Evolutionary conservation across 257 asterid genomes (phyloP).

Genomic region (Solanum dulcamara): DNA sequence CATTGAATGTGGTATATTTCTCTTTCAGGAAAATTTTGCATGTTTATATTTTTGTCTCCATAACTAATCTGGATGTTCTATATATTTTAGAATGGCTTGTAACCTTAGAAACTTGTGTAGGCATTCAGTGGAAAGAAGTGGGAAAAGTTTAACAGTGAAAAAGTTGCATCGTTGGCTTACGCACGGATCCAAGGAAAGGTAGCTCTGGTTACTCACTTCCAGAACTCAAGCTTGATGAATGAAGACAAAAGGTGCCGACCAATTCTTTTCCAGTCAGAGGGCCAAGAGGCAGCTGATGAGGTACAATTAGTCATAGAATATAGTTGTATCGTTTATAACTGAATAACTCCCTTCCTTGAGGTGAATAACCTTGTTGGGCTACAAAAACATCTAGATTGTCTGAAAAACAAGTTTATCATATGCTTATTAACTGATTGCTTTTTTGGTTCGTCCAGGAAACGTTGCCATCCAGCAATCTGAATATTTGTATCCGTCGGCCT

Average conservation of each 20-base stretch:
- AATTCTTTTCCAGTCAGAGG: constrained; percentile 74
- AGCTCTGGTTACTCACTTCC: constrained; percentile 80
- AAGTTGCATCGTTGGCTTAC: constrained; percentile 89
- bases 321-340: neutral
- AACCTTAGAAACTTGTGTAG: constrained; percentile 20
- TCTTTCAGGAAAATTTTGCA: neutral
- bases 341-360: neutral
- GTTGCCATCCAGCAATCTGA: constrained; percentile 8
- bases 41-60: neutral
- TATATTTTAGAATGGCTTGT: neutral
- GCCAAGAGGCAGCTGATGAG: constrained; percentile 56
- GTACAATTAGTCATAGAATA: constrained; percentile 16
- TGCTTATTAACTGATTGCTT: neutral
- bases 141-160: constrained; percentile 95
- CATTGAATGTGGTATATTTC: neutral
- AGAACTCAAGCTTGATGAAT: constrained; percentile 94
- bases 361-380: neutral
- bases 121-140: constrained; percentile 90
- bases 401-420: neutral
- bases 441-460: neutral
- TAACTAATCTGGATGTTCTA: neutral
- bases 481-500: constrained; percentile 6
- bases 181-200: constrained; percentile 90
- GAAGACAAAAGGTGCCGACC: constrained; percentile 96
- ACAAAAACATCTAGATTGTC: neutral